Percentiles rank a stretch among this genome's conserved stretches.
Conservation (phyloP, 176 grass and related monocot genomes). For the Ananas comosus region DNA sequence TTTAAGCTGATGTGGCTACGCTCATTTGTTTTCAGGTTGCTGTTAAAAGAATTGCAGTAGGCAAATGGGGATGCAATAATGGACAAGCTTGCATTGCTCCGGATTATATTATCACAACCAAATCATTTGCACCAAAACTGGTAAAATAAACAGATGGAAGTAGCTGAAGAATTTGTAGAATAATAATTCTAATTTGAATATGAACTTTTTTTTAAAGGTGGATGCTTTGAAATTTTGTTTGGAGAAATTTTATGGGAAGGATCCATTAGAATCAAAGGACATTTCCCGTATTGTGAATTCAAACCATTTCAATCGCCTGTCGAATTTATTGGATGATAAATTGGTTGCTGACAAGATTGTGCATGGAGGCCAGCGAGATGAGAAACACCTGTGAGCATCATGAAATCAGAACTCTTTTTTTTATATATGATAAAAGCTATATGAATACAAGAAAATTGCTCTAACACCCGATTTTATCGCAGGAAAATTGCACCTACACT, state of each 20-base stretch:
- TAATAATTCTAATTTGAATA: background rate
- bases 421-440: background rate
- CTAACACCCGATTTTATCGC: background rate
- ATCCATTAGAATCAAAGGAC: conserved; percentile 60
- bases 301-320: conserved; percentile 53
- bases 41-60: conserved; percentile 61
- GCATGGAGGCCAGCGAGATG: conserved; percentile 48
- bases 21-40: conserved; percentile 39
- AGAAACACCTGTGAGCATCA: conserved; percentile 54
- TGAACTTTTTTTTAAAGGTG: conserved; percentile 32
- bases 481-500: conserved; percentile 79
- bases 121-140: conserved; percentile 75
- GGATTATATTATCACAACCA: conserved; percentile 87
- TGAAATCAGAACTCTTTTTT: background rate
- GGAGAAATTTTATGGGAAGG: conserved; percentile 67
- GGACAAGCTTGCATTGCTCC: conserved; percentile 96
- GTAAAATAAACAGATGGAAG: conserved; percentile 20
- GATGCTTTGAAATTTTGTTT: conserved; percentile 55
- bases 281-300: conserved; percentile 77
- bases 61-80: conserved; percentile 93
- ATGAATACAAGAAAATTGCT: background rate
- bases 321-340: conserved; percentile 54
- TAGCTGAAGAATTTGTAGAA: background rate
- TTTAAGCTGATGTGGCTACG: background rate
- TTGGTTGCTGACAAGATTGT: conserved; percentile 58